phyloP scores from a whole-genome alignment of 371 early-diverging fungal genomes.

The Mucor lusitanicus region DNA sequence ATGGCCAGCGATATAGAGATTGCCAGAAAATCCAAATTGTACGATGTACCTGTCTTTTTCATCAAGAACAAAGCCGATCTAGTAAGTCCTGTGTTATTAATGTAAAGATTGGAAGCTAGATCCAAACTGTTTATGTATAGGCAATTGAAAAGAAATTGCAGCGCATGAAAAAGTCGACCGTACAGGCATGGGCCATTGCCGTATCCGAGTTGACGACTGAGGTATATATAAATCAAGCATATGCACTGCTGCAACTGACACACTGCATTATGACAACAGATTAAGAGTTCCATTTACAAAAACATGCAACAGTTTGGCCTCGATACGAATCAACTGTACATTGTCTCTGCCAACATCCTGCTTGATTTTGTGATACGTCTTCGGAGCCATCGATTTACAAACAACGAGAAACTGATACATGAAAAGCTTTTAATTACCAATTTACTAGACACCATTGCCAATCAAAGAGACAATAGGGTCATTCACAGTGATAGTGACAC shows the following conservation, averaged over 20 bases:
- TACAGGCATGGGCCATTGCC: constrained; percentile 20
- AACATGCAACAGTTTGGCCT: constrained; percentile 25
- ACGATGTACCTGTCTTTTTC: constrained; percentile 28
- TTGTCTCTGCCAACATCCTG: constrained; percentile 28
- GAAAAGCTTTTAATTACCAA: constrained; percentile 36
- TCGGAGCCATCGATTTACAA: constrained; percentile 4
- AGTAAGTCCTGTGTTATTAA: constrained; percentile 7
- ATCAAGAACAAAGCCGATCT: constrained; percentile 32
- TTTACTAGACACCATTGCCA: constrained; percentile 22
- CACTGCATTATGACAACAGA: not conserved
- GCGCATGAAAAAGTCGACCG: not conserved
- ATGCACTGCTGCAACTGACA: not conserved
- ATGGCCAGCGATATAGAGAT: constrained; percentile 36
- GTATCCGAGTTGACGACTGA: constrained; percentile 25
- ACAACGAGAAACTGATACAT: constrained; percentile 25
- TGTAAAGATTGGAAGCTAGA: too few species aligned
- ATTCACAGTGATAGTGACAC: not conserved
- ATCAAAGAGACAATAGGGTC: not conserved
- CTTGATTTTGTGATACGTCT: constrained; percentile 26
- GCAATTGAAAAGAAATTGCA: constrained; percentile 4
- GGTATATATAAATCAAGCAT: constrained; percentile 3
- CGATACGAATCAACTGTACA: constrained; percentile 23
- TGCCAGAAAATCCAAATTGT: constrained; percentile 24
- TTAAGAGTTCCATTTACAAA: constrained; percentile 18
- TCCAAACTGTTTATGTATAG: constrained; percentile 4